Evolutionary conservation across 2,329 filamentous ascomycete species (phyloP), one percentile per base, ranked within the genome.

Genomic region (Verticillium albo-atrum): DNA sequence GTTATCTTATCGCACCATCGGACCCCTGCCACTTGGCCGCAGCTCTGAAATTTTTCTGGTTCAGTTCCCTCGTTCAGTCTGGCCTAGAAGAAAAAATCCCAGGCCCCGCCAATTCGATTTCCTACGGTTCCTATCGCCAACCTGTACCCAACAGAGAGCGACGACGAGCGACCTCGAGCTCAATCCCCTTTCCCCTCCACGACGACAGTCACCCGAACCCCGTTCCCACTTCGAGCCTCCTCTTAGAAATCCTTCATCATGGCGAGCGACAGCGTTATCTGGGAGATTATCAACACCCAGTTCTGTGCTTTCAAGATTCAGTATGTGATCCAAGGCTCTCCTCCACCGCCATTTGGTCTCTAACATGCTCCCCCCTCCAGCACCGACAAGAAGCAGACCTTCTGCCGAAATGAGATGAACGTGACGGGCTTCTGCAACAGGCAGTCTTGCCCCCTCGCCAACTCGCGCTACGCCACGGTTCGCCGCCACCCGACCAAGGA

Each of bases 291-390:
- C 67, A 96, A 96, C 77, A 91, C 95, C 77, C 90, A 94, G 72
- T 96, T 95, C 74, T 98, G 95, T 80, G 89, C 90, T 56, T 98
- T 93, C 82, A 97, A 97, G 73, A 82, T 98, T 66, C 97, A 96
- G 87, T 92, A 78, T 67, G 85, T 68, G 28, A n/a, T 26, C 50
- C 26, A 3, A 25, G 26, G 26, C 30, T 57, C 34, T 30, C 6
- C 10, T 47, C 32, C 14, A 25, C 57, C 15, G 28, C 28, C 56
- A 35, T 56, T 12, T 23, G 51, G 30, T 2, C 6, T 55, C 71
- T 78, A 65, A 79, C 65, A 56, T 60, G 30, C n/a, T n/a, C 30
- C 14, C 30, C 30, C 35, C 7, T 25, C 26, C 70, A 91, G 87
- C 79, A 91, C 89, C 23, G 90, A 91, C 26, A 96, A 94, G 76